Base-by-base conservation (phyloP, 2,329 filamentous ascomycete genomes). In the Podosphaera xanthii region DNA sequence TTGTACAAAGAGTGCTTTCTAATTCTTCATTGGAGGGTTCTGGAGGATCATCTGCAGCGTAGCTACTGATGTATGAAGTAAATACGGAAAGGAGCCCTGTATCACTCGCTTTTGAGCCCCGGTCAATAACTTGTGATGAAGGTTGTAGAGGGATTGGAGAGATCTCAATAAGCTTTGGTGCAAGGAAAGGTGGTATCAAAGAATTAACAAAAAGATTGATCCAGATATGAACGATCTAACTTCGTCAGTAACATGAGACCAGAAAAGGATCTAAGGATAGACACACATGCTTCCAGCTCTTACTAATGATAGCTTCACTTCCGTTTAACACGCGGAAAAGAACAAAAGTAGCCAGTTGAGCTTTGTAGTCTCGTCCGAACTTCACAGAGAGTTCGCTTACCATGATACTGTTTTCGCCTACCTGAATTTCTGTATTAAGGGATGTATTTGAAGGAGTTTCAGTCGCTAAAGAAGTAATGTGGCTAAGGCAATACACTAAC, bases 1-100 rank as follows among this genome's bases (percentile, higher is more conserved):
- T 86, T 0, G 92, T 91, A 69, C 87, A 92, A 8, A 98, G 75
- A 0, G 92, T 97, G 68, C 92, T 95, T 67, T 98, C 92, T 36
- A 98, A 77, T 70, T 98, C 92, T 69, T 97, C 91, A 63, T 97
- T 89, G 1, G 92, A 97, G 2, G 92, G 92, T 72, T 98, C 92
- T 0, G 92, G 92, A 10, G 92, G 92, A 68, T 98, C 92, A 70
- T 97, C 92, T 9, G 92, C 94, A 49, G 94, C 92, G 69, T 98
- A 97, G 70, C 91, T 97, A n/a, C 90, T 94, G 38, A 98, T 89
- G 67, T 97, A 98, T 4, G 87, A 94, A 0, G 91, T 94, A 66
- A 98, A 87, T 0, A 91, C 89, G 3, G 90, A 95, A 69, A 98
- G 89, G 57, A 98, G 79, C 4, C 92, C 89, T 2, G 83, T 82